A percentile compares a stretch with the other conserved stretches of the same genome.
phyloP scores from a whole-genome alignment of 1,284 basidiomycete species.

The Malassezia obtusa region DNA sequence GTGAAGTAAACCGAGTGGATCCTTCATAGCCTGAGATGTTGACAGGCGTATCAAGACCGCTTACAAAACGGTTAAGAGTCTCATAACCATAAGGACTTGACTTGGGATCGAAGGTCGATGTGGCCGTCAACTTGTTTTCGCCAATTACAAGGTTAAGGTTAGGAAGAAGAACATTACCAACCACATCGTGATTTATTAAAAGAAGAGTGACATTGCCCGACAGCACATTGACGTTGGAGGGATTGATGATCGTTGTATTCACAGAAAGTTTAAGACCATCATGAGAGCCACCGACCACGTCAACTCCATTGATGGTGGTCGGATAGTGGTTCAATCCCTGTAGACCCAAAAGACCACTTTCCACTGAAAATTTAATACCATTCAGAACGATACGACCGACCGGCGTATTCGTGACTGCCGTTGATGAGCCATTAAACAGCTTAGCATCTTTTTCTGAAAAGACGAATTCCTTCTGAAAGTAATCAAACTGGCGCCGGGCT shows the following conservation, averaged over 20 bases:
- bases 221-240: conserved; percentile 59
- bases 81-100: conserved; percentile 57
- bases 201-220: conserved; percentile 51
- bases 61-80: conserved; percentile 63
- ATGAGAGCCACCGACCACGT: conserved; percentile 61
- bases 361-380: conserved; percentile 65
- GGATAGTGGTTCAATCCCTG: conserved; percentile 58
- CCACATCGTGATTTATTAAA: conserved; percentile 52
- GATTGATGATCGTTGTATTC: conserved; percentile 58
- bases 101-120: conserved; percentile 55
- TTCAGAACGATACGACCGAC: conserved; percentile 62
- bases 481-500: conserved; percentile 36
- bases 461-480: conserved; percentile 47
- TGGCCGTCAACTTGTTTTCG: conserved; percentile 35
- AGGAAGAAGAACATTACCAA: conserved; percentile 33
- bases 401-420: conserved; percentile 60
- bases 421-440: conserved; percentile 58
- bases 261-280: conserved; percentile 59
- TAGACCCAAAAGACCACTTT: conserved; percentile 59
- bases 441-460: conserved; percentile 55
- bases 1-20: conserved; percentile 58
- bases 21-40: conserved; percentile 54
- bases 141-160: conserved; percentile 34
- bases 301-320: conserved; percentile 57
- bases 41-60: conserved; percentile 49